These are phyloP conservation scores for Physcia stellaris DNA, from an alignment of 495 filamentous ascomycete species.

Conservation along the genomic window DNA sequence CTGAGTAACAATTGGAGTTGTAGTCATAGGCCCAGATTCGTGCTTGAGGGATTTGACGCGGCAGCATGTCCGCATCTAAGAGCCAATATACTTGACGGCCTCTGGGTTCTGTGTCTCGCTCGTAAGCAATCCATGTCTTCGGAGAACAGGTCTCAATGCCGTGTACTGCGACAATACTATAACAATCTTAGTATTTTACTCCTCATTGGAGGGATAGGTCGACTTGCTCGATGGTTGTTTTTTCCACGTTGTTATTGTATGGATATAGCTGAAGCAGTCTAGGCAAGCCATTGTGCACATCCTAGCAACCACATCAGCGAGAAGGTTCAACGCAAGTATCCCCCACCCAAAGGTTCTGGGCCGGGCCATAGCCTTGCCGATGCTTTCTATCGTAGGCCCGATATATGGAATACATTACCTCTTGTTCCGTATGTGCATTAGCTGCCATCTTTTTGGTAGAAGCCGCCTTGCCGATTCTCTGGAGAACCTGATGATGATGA, in stretches of 20 bases:
- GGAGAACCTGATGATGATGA: too few species aligned
- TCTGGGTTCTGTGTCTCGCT: background rate
- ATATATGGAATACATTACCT: too few species aligned
- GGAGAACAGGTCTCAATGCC: conserved; percentile 1
- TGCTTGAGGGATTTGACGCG: conserved; percentile 9
- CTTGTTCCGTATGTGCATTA: too few species aligned
- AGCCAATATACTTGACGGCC: conserved; percentile 17
- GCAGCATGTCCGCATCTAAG: conserved; percentile 18
- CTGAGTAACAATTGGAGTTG: conserved; percentile 10
- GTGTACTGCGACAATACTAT: conserved; percentile 2
- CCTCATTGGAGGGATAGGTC: background rate
- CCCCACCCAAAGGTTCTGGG: background rate
- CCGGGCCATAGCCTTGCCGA: too few species aligned
- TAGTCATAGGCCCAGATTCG: conserved; percentile 19
- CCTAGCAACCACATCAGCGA: background rate
- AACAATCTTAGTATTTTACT: background rate
- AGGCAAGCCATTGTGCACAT: background rate
- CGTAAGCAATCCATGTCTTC: background rate
- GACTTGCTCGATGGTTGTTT: background rate
- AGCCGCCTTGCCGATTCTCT: too few species aligned
- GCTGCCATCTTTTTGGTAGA: too few species aligned
- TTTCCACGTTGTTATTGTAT: background rate
- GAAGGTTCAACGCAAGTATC: background rate
- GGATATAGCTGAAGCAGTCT: background rate
- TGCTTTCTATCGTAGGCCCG: too few species aligned